phyloP scores from a whole-genome alignment of 805 yeast species.

The Kazachstania bromeliacearum region DNA sequence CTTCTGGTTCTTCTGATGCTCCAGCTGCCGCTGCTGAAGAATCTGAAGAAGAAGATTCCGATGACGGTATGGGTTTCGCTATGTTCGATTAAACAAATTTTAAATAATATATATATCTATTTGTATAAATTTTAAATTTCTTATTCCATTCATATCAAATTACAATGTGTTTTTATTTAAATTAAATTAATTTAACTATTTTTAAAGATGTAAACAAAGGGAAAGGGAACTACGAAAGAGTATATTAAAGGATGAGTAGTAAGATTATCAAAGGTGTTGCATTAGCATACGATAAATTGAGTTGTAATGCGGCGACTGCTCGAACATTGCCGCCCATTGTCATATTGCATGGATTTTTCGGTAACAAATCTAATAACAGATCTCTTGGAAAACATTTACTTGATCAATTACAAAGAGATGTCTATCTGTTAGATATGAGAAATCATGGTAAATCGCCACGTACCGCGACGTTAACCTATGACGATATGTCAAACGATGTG shows the following conservation, averaged over 20 bases:
- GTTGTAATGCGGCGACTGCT: neutral
- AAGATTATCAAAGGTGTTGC: neutral
- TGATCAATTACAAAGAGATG: slow-evolving; percentile 40
- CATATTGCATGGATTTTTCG: slow-evolving; percentile 84
- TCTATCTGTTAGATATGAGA: slow-evolving; percentile 67
- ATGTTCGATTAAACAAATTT: slow-evolving; percentile 73
- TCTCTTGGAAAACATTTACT: slow-evolving; percentile 60
- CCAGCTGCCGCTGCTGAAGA: slow-evolving; percentile 67
- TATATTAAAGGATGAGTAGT: neutral
- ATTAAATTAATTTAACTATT: neutral
- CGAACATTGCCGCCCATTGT: slow-evolving; percentile 46
- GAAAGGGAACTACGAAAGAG: neutral
- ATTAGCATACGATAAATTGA: neutral
- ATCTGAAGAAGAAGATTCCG: slow-evolving; percentile 60
- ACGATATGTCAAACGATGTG: slow-evolving; percentile 79
- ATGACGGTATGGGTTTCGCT: slow-evolving; percentile 96
- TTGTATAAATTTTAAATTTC: no score
- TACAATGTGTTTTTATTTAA: neutral
- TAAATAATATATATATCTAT: slow-evolving; percentile 33
- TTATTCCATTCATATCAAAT: neutral
- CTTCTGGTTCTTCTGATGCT: slow-evolving; percentile 48
- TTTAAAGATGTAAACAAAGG: no score
- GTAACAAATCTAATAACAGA: slow-evolving; percentile 71
- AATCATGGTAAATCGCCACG: slow-evolving; percentile 94
- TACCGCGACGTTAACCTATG: slow-evolving; percentile 59